Conservation (phyloP, 108 stramenopile genomes). For the Fragilariopsis cylindrus region DNA sequence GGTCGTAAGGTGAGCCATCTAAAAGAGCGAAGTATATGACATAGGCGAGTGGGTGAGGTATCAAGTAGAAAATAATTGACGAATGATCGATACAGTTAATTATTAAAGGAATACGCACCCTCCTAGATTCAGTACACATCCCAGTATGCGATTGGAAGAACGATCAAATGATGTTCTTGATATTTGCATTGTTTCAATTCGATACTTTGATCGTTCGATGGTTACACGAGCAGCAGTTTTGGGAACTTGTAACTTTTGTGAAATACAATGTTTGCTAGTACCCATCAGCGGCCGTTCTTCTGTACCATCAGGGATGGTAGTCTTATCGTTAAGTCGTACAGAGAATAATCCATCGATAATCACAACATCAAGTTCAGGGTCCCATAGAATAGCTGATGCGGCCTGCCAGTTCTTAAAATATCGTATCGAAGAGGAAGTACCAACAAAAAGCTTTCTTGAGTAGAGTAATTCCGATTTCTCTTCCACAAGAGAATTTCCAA, state of each 20-base stretch:
- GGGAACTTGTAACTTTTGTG: slow-evolving; percentile 29
- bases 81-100: too few relatives aligned
- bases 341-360: slow-evolving; percentile 9
- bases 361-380: slow-evolving; percentile 20
- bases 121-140: slow-evolving; percentile 67
- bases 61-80: too few relatives aligned
- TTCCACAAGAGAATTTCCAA: slow-evolving; percentile 19
- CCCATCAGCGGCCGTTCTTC: not conserved
- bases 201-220: slow-evolving; percentile 15
- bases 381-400: slow-evolving; percentile 27
- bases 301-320: not conserved
- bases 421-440: slow-evolving; percentile 16
- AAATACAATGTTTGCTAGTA: not conserved
- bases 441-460: slow-evolving; percentile 16
- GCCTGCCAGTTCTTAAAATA: slow-evolving; percentile 38
- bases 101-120: slow-evolving; percentile 17
- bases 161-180: slow-evolving; percentile 60
- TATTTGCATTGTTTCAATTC: slow-evolving; percentile 23
- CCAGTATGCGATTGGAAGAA: slow-evolving; percentile 46
- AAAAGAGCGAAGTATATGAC: too few relatives aligned
- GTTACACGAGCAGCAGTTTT: slow-evolving; percentile 21
- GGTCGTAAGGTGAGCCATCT: slow-evolving; percentile 69
- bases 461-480: slow-evolving; percentile 10
- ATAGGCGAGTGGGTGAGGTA: too few relatives aligned
- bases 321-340: slow-evolving; percentile 4